Base-by-base conservation (phyloP, 805 yeast genomes). In the Zygosaccharomyces pseudorouxii region DNA sequence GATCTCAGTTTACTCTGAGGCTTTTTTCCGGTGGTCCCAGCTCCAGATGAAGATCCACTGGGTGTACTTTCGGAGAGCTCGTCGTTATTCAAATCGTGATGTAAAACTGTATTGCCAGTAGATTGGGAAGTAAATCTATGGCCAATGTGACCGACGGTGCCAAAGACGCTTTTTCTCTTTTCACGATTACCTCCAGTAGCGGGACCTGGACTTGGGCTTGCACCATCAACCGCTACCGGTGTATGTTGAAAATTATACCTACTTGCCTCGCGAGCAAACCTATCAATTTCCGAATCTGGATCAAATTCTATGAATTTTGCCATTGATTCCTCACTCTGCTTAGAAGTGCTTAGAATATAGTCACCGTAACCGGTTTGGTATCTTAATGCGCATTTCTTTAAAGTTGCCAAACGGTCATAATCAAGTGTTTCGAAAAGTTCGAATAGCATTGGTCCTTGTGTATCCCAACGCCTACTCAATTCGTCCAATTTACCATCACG, bases 371-470 rank as follows among this genome's bases (percentile, higher is more conserved):
- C 77, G 12, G 88, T 79, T 63, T 81, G 79, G 60, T 80, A 83
- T 59, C 81, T 81, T 43, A 82, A 71, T 48, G 90, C 73, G 47
- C 82, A 75, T 46, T 81, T 82, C 61, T 87, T 83, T 51, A 88
- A 71, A 49, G 80, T 75, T 51, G 68, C 73, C 65, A 79, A 74
- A 69, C 87, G 80, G 65, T 71, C 70, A 59, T 71, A 75, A 63
- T 89, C 95, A 56, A 84, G 81, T 52, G 73, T 74, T 61, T 88
- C 93, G 63, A 89, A 84, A 54, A 80, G 79, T 56, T 82, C 83
- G 61, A 86, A 84, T 38, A 85, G 79, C 47, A 76, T 80, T 2
- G 95, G 92, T 2, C 93, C 92, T 63, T 82, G 81, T 46, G 78
- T 71, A 53, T 81, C 82, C 96, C 96, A 89, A 57, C 79, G 77